Conservation (phyloP, 805 yeast species). For the Spathaspora gorwiae region DNA sequence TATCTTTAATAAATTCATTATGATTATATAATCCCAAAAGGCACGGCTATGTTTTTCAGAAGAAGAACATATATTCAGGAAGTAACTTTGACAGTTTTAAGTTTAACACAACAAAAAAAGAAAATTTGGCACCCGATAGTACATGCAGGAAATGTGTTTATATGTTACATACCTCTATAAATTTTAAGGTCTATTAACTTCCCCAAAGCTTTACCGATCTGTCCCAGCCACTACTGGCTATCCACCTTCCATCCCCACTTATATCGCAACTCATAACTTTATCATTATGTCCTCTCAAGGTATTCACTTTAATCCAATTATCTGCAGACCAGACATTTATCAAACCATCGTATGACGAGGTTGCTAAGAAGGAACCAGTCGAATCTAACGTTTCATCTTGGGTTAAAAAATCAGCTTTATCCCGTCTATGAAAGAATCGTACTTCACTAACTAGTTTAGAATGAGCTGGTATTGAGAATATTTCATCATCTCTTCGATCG, state of each 20-base stretch:
- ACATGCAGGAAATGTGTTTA: too few relatives aligned
- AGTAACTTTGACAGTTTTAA: too few relatives aligned
- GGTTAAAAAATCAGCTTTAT: slow-evolving; percentile 10
- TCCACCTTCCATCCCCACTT: slow-evolving; percentile 30
- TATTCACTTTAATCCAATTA: slow-evolving; percentile 57
- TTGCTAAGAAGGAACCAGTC: slow-evolving; percentile 47
- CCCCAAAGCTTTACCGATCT: slow-evolving; percentile 66
- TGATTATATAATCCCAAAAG: too few relatives aligned
- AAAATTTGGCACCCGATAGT: too few relatives aligned
- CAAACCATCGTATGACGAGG: slow-evolving; percentile 68
- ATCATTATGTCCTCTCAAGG: slow-evolving; percentile 55
- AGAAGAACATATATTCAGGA: too few relatives aligned
- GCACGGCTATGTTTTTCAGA: too few relatives aligned
- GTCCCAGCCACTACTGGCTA: slow-evolving; percentile 82
- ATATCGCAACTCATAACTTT: slow-evolving; percentile 71
- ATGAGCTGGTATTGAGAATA: slow-evolving; percentile 67
- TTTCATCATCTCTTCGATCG: slow-evolving; percentile 23
- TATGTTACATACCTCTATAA: too few relatives aligned
- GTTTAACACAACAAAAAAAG: too few relatives aligned
- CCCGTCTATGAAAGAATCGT: slow-evolving; percentile 38
- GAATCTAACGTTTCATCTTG: not conserved
- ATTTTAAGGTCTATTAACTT: not conserved
- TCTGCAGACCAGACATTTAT: slow-evolving; percentile 61
- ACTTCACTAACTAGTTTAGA: slow-evolving; percentile 65
- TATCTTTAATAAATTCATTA: slow-evolving; percentile 71